phyloP scores from a whole-genome alignment of 176 grass and related monocot species.

The Avena eriantha region DNA sequence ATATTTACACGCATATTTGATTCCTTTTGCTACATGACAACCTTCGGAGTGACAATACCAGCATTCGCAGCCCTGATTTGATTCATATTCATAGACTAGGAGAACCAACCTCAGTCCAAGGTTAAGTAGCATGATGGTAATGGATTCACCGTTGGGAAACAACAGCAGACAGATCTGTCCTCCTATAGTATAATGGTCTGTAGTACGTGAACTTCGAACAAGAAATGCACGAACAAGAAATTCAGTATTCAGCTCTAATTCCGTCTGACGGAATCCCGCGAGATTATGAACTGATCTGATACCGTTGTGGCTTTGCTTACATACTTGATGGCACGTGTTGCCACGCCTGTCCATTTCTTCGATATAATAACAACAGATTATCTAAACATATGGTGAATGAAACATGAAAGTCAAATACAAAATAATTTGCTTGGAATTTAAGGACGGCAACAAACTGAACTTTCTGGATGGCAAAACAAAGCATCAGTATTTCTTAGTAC shows the following conservation, averaged over 20 bases:
- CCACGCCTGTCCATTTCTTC: too few species aligned
- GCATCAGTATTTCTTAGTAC: too few species aligned
- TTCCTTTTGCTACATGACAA: not conserved
- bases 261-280: slow-evolving; percentile 29
- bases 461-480: too few species aligned
- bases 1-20: not conserved
- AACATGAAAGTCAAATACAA: too few species aligned
- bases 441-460: too few species aligned
- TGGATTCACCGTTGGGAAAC: not conserved
- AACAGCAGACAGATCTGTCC: not conserved
- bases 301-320: not conserved
- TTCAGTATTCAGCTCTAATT: slow-evolving; percentile 41
- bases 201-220: not conserved
- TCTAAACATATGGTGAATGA: too few species aligned
- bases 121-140: not conserved
- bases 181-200: slow-evolving; percentile 10
- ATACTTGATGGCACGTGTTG: not conserved
- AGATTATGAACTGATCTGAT: slow-evolving; percentile 17
- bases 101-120: not conserved
- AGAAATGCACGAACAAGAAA: slow-evolving; percentile 37
- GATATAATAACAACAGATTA: too few species aligned
- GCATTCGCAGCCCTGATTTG: not conserved
- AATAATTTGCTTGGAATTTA: too few species aligned
- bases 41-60: not conserved
- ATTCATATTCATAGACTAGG: not conserved